Evolutionary conservation across 441 rosid species (phyloP), one percentile per base, ranked within the genome.

Genomic region (Syzygium syzygioides): DNA sequence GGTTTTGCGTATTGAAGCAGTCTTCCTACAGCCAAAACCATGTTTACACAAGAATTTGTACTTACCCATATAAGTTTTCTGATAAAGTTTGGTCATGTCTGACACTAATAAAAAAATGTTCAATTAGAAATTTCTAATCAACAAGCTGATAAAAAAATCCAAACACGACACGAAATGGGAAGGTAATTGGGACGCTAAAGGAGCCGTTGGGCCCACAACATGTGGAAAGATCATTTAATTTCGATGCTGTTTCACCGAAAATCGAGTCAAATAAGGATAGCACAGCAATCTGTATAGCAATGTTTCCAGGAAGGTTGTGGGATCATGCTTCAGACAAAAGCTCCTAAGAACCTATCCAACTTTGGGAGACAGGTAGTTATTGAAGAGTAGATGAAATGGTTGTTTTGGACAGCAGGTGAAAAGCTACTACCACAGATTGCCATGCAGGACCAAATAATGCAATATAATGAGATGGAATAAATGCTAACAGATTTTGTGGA

Each of bases 361-460:
- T 86, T 79, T 11, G 87, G 57, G 90, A 90, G 95, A 93, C 93
- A 80, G 95, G 89, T 93, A 93, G 95, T 76, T 93, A 89, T 92
- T 91, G 95, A 95, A 93, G 92, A 93, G 94, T 92, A 90, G 96
- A 91, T 92, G 89, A 91, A 87, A 89, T 80, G 90, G 93, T 91
- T 89, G 93, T 89, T 94, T 88, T 86, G 90, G 93, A 90, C 85
- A 91, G 89, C 88, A 41, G 90, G 88, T 91, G 88, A 91, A 89
- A 92, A 86, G 88, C 90, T 89, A 91, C 91, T 84, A 57, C 66
- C 53, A 12, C 59, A 23, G 83, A 79, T 10, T 66, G 86, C 85
- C 59, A 89, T 79, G 88, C 76, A 90, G 85, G 84, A 88, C 86
- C 89, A 79, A 28, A 84, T 48, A 60, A 64, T 32, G 52, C 28